These are phyloP conservation scores for Pezicula neosporulosa DNA, from an alignment of 2,329 filamentous ascomycete genomes.

Conservation along the genomic window DNA sequence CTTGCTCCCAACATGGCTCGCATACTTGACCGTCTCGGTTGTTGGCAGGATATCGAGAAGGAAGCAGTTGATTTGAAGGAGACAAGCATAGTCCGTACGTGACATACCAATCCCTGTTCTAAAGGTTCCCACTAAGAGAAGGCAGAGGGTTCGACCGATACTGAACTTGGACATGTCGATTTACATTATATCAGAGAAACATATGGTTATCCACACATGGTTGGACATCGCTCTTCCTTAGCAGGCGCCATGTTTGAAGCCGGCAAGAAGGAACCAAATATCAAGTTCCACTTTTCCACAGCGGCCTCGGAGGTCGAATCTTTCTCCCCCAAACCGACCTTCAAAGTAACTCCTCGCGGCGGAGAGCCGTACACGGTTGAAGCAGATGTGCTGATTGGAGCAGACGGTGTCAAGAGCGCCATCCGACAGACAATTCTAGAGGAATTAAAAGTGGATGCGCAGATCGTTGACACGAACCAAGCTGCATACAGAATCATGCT, in stretches of 20 bases:
- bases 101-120: not conserved
- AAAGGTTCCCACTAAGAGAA: not conserved
- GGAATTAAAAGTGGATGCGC: constrained; percentile 36
- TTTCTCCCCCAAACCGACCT: constrained; percentile 55
- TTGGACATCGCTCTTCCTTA: constrained; percentile 71
- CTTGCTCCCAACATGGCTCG: constrained; percentile 79
- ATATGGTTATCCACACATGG: constrained; percentile 76
- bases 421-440: constrained; percentile 51
- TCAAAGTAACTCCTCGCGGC: constrained; percentile 56
- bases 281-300: constrained; percentile 67
- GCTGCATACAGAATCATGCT: constrained; percentile 80
- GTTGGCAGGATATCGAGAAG: constrained; percentile 66
- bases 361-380: constrained; percentile 48
- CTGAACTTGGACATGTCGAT: constrained; percentile 67
- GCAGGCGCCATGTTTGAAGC: constrained; percentile 67
- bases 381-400: constrained; percentile 49
- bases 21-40: constrained; percentile 68
- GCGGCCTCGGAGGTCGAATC: constrained; percentile 52
- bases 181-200: constrained; percentile 63
- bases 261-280: constrained; percentile 58
- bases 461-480: constrained; percentile 67
- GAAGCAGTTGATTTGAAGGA: constrained; percentile 69
- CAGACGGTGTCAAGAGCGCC: constrained; percentile 53
- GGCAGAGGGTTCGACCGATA: constrained; percentile 62
- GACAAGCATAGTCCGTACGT: constrained; percentile 66